Conservation (phyloP, 305 asterid genomes). For the Caryopteris hybrid region DNA sequence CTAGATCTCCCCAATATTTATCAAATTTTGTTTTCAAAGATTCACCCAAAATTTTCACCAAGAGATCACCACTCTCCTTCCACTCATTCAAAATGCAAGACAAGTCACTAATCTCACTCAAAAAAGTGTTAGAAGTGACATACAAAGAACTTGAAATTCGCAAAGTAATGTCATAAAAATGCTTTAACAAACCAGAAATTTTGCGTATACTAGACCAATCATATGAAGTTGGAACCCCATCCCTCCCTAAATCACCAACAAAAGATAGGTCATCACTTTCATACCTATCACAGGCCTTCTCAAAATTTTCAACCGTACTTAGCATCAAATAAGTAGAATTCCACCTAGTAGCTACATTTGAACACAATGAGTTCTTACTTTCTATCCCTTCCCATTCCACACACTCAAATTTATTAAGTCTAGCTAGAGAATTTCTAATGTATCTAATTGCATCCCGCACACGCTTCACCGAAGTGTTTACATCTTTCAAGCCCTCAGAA, state of each 20-base stretch:
- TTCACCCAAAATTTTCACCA: not conserved
- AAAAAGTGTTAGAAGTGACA: not conserved
- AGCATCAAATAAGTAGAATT: too few relatives aligned
- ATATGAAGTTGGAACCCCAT: too few relatives aligned
- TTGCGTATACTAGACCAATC: not conserved
- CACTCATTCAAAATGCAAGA: not conserved
- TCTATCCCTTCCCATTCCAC: not conserved
- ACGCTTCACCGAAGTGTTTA: not conserved
- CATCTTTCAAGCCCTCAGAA: too few relatives aligned
- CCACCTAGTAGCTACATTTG: too few relatives aligned
- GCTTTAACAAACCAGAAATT: not conserved
- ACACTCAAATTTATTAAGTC: not conserved
- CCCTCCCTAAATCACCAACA: too few relatives aligned
- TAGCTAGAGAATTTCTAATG: not conserved
- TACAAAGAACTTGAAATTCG: not conserved
- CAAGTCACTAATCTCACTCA: not conserved
- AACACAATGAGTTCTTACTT: too few relatives aligned
- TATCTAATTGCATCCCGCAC: not conserved
- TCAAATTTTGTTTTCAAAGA: not conserved
- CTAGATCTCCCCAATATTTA: not conserved
- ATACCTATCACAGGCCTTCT: too few relatives aligned
- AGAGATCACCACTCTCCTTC: not conserved
- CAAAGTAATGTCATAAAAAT: not conserved
- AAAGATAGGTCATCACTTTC: too few relatives aligned
- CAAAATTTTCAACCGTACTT: too few relatives aligned